These are phyloP conservation scores for Stagonosporopsis rhizophila DNA, from an alignment of 2,329 filamentous ascomycete species.

Conservation along the genomic window DNA sequence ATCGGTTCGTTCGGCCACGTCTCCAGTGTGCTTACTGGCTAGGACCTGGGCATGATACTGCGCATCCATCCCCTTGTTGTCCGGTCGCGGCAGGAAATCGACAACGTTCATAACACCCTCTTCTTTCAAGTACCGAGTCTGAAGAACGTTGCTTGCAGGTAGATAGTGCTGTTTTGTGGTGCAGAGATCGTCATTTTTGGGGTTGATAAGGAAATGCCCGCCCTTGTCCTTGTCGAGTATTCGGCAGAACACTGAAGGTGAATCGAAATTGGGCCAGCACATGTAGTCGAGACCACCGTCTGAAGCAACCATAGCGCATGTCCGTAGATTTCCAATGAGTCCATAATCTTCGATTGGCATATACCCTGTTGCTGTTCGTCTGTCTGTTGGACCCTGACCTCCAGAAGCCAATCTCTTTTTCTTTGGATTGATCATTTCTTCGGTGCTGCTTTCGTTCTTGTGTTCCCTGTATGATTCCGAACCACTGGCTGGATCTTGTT, in stretches of 20 bases:
- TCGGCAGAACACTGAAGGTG: constrained; percentile 76
- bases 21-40: constrained; percentile 34
- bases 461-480: constrained; percentile 19
- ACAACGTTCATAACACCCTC: constrained; percentile 75
- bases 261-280: constrained; percentile 85
- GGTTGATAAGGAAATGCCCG: constrained; percentile 71
- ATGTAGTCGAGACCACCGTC: constrained; percentile 71
- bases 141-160: constrained; percentile 75
- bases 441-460: background rate
- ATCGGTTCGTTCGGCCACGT: constrained; percentile 35
- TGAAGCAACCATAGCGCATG: constrained; percentile 56
- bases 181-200: constrained; percentile 57
- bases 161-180: constrained; percentile 82
- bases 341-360: constrained; percentile 71
- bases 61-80: constrained; percentile 61
- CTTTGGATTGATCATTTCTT: constrained; percentile 25
- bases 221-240: constrained; percentile 77
- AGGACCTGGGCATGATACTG: constrained; percentile 34
- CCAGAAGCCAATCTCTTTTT: constrained; percentile 16
- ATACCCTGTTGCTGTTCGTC: constrained; percentile 36
- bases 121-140: constrained; percentile 79
- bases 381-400: constrained; percentile 23
- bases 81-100: constrained; percentile 78
- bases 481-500: constrained; percentile 15
- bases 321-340: constrained; percentile 81